A percentile compares a stretch with the other conserved stretches of the same genome.
phyloP scores from a whole-genome alignment of 2,329 filamentous ascomycete genomes.

The Macrophomina pseudophaseolina region DNA sequence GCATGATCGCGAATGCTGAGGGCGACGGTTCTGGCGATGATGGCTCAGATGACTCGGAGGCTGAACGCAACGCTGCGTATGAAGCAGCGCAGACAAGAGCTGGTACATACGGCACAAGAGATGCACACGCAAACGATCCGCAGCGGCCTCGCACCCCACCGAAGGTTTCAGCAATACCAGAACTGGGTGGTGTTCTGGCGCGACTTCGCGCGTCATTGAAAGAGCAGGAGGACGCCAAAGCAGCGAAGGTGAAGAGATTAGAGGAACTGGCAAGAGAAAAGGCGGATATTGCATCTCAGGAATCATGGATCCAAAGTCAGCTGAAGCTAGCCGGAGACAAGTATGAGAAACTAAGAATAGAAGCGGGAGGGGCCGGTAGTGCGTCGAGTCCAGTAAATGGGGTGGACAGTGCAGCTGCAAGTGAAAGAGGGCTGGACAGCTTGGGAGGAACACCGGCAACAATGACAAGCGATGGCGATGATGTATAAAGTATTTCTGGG shows the following conservation, averaged over 20 bases:
- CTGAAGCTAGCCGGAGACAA: constrained; percentile 80
- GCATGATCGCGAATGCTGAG: constrained; percentile 81
- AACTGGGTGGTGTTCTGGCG: constrained; percentile 69
- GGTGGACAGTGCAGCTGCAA: constrained; percentile 36
- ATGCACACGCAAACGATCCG: constrained; percentile 47
- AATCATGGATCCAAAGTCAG: constrained; percentile 79
- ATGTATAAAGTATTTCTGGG: background rate
- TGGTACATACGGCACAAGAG: constrained; percentile 72
- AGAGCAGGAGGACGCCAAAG: constrained; percentile 65
- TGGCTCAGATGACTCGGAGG: constrained; percentile 68
- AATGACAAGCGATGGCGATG: constrained; percentile 3
- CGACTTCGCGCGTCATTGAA: constrained; percentile 66
- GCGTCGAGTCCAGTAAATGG: constrained; percentile 39
- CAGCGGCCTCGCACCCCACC: constrained; percentile 65
- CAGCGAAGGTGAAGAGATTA: constrained; percentile 65
- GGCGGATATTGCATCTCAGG: constrained; percentile 68
- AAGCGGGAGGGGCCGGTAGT: constrained; percentile 47
- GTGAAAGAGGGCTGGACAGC: constrained; percentile 40
- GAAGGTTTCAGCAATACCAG: constrained; percentile 78
- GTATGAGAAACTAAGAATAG: constrained; percentile 64
- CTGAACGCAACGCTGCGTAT: constrained; percentile 75
- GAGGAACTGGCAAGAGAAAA: constrained; percentile 72
- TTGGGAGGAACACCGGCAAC: constrained; percentile 42
- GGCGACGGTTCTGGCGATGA: constrained; percentile 69
- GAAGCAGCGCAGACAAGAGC: constrained; percentile 84